These are phyloP conservation scores for Emergomyces pasteurianus DNA, from an alignment of 2,329 filamentous ascomycete species.

Conservation along the genomic window DNA sequence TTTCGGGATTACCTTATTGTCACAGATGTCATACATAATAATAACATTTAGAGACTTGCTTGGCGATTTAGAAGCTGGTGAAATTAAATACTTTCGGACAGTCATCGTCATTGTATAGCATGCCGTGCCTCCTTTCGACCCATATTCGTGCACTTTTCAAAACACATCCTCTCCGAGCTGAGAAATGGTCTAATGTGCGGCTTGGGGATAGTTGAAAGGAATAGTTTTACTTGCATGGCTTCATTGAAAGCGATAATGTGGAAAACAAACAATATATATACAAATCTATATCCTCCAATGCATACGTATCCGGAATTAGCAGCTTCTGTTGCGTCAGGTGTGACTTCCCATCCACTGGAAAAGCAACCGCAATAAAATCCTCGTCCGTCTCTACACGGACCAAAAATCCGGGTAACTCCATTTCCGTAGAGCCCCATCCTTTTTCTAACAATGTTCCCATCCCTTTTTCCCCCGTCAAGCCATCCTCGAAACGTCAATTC, in stretches of 20 bases:
- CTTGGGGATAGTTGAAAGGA: neutral
- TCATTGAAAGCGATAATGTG: neutral
- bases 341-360: neutral
- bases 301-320: neutral
- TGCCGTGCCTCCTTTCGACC: neutral
- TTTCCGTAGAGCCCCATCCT: neutral
- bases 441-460: neutral
- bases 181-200: neutral
- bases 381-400: neutral
- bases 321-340: neutral
- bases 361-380: neutral
- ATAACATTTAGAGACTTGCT: neutral
- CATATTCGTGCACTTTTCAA: neutral
- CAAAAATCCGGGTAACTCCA: neutral
- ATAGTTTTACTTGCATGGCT: neutral
- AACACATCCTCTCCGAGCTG: neutral
- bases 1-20: neutral
- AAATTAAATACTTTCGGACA: neutral
- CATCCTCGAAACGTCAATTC: conserved; percentile 17
- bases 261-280: neutral
- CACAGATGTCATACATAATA: neutral
- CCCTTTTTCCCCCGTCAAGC: neutral
- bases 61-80: neutral
- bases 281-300: neutral
- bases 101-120: neutral